Evolutionary conservation across 768 basidiomycete genomes (phyloP).

Genomic region (Suillus cothurnatus): DNA sequence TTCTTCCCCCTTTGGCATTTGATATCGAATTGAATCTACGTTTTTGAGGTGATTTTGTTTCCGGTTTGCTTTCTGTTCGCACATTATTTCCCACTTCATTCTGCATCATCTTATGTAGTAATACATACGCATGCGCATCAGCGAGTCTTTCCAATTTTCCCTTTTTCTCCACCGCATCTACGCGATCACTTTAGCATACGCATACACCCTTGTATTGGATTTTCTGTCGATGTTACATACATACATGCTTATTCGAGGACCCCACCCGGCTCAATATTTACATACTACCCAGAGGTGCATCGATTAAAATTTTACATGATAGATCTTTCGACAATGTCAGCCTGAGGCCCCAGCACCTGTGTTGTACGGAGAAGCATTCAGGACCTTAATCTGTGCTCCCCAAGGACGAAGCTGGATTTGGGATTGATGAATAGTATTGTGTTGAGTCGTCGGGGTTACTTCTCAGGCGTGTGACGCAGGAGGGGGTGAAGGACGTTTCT

Average conservation of each 20-base stretch:
- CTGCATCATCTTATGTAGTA: constrained; percentile 3
- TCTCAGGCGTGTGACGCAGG: too few relatives aligned
- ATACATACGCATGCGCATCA: neutral
- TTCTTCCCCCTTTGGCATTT: neutral
- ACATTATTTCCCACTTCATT: neutral
- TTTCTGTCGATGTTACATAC: neutral
- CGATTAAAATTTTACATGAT: too few relatives aligned
- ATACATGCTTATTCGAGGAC: neutral
- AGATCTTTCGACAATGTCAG: too few relatives aligned
- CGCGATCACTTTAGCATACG: neutral
- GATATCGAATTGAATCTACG: neutral
- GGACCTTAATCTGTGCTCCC: too few relatives aligned
- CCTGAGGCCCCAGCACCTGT: neutral
- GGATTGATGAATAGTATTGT: too few relatives aligned
- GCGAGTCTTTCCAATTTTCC: neutral
- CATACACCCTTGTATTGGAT: neutral
- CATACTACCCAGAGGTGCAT: neutral
- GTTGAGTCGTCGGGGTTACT: too few relatives aligned
- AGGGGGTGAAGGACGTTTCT: too few relatives aligned
- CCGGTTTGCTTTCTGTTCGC: neutral
- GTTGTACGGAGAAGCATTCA: too few relatives aligned
- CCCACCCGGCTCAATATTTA: neutral
- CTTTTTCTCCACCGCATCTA: neutral
- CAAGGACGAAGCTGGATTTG: too few relatives aligned
- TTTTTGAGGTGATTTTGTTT: neutral